Evolutionary conservation across 345 rosid species (phyloP), one percentile per base, ranked within the genome.

Genomic region (Moringa oleifera): DNA sequence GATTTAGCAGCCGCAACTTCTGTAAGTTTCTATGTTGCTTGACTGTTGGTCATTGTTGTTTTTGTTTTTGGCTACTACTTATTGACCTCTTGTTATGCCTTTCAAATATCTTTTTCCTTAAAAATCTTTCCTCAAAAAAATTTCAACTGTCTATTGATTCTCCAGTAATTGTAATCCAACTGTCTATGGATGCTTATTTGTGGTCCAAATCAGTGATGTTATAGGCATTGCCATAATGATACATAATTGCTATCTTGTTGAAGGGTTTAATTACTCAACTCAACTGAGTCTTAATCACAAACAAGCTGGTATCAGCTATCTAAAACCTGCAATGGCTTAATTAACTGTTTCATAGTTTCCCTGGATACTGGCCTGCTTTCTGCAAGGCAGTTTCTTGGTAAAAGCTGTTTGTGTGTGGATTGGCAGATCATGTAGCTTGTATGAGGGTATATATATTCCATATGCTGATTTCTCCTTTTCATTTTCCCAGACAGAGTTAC

Each of bases 1-100:
- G 68, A 93, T 79, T 62, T 94, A 25, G 82, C 82, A 12, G 73
- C 73, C 59, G 90, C 90, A 57, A 79, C 90, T 64, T 90, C 90
- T 74, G 97, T 94, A 81, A 94, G 96, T 75, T 25, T 50, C 50
- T 12, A 2, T 25, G 51, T 20, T 54, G 5, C 20, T 1, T 51
- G 61, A 59, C 24, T 55, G 28, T 47, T 56, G 10, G 18, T 66
- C 41, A 66, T 33, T 5, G n/a, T 59, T 61, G 25, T 54, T 15
- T 19, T n/a, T 36, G 64, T 22, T 53, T 20, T 61, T 7, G 13
- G 20, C 33, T 8, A 28, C 31, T n/a, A 15, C 12, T 12, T 47
- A n/a, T 20, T 16, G 1, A 31, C 5, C 59, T 55, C 36, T 41
- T 4, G 41, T 57, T 57, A 25, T 58, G 18, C 21, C 36, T 20